Evolutionary conservation across 352 stramenopile genomes (phyloP).

Genomic region (Pythium chondricola): DNA sequence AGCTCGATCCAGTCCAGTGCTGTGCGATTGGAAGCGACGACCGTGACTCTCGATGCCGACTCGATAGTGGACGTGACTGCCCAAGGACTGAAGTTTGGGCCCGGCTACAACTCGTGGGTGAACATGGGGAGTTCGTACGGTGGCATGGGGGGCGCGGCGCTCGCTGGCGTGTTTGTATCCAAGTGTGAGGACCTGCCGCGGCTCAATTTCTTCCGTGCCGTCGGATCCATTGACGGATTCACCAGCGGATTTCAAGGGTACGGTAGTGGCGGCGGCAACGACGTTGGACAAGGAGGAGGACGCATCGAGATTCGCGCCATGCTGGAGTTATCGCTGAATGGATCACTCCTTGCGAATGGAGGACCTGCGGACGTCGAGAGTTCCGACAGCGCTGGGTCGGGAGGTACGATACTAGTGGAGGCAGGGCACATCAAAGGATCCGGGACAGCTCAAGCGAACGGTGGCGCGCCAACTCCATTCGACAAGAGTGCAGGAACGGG

Average conservation of each 20-base stretch:
- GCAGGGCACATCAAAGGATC: slow-evolving; percentile 5
- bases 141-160: slow-evolving; percentile 62
- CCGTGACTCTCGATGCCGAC: slow-evolving; percentile 32
- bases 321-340: slow-evolving; percentile 46
- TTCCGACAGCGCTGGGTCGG: slow-evolving; percentile 55
- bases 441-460: slow-evolving; percentile 16
- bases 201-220: slow-evolving; percentile 58
- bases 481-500: slow-evolving; percentile 4
- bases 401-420: slow-evolving; percentile 13
- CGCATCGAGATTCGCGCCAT: slow-evolving; percentile 39
- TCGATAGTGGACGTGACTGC: slow-evolving; percentile 56
- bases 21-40: slow-evolving; percentile 42
- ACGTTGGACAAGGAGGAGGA: slow-evolving; percentile 54
- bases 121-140: slow-evolving; percentile 65
- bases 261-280: slow-evolving; percentile 67
- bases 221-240: slow-evolving; percentile 52
- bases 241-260: slow-evolving; percentile 73
- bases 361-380: slow-evolving; percentile 40
- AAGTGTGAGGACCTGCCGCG: slow-evolving; percentile 47
- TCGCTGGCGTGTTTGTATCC: slow-evolving; percentile 22
- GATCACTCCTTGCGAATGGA: slow-evolving; percentile 58
- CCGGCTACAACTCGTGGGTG: slow-evolving; percentile 71
- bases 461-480: slow-evolving; percentile 11
- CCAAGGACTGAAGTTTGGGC: slow-evolving; percentile 69
- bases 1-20: slow-evolving; percentile 49